Percentiles rank a stretch among this genome's conserved stretches.
phyloP scores from a whole-genome alignment of 2,329 filamentous ascomycete species.

The Penicillium palitans region DNA sequence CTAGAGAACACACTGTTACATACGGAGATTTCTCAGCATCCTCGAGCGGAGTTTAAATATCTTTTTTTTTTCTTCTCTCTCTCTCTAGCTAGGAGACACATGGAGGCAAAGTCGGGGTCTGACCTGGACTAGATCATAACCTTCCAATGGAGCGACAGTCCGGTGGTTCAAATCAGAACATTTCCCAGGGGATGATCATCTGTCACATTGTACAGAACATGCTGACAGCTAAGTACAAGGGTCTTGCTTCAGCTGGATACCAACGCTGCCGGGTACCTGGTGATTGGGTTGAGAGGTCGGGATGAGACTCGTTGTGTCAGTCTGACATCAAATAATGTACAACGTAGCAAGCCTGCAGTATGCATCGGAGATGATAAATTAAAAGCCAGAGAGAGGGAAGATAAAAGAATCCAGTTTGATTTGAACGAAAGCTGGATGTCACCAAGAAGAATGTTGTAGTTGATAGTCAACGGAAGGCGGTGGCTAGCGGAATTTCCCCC shows the following conservation, averaged over 20 bases:
- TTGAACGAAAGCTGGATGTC: neutral
- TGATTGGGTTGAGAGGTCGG: conserved; percentile 4
- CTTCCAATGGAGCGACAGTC: conserved; percentile 8
- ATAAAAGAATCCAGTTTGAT: neutral
- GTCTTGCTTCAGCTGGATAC: conserved; percentile 4
- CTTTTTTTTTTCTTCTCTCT: neutral
- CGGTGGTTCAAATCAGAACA: conserved; percentile 3
- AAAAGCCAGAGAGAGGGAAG: neutral
- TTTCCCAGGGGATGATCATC: neutral
- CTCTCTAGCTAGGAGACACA: neutral
- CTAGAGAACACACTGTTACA: too few species aligned
- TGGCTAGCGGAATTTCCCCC: conserved; percentile 15
- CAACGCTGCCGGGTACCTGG: conserved; percentile 9
- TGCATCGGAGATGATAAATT: neutral
- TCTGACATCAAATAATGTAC: conserved; percentile 6
- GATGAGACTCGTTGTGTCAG: neutral
- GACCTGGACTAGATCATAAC: conserved; percentile 4
- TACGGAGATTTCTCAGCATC: neutral
- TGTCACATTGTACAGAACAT: neutral
- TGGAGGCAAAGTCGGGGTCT: conserved; percentile 6
- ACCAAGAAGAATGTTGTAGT: conserved; percentile 14
- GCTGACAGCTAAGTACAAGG: neutral
- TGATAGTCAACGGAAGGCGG: conserved; percentile 17
- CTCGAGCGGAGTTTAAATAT: conserved; percentile 1
- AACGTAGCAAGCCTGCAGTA: neutral